phyloP scores from a whole-genome alignment of 305 asterid species.

The Stenogyne calaminthoides region DNA sequence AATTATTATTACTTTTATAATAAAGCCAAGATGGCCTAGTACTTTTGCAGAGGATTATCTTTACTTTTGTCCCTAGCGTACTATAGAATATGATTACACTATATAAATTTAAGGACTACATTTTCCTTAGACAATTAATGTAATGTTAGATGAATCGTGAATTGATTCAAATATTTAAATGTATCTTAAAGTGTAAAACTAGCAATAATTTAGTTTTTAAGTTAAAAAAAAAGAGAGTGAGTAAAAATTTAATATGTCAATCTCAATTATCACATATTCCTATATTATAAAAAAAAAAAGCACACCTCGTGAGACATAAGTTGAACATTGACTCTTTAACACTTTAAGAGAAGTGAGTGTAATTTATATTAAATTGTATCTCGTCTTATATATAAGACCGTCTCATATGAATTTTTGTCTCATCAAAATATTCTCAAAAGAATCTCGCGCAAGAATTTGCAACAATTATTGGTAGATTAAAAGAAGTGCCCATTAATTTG shows the following conservation, averaged over 20 bases:
- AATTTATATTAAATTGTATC: too few relatives aligned
- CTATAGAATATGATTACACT: not conserved
- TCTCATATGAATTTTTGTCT: too few relatives aligned
- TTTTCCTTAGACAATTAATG: not conserved
- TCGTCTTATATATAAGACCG: too few relatives aligned
- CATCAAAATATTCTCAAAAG: not conserved
- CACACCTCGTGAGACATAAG: too few relatives aligned
- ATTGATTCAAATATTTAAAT: not conserved
- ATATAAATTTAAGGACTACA: not conserved
- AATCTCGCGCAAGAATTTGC: too few relatives aligned
- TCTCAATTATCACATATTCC: not conserved
- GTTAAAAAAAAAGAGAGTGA: too few relatives aligned
- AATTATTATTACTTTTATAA: not conserved
- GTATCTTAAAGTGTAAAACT: not conserved
- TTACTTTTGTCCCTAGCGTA: not conserved
- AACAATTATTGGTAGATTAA: too few relatives aligned
- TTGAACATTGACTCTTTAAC: too few relatives aligned
- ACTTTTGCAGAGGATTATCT: not conserved
- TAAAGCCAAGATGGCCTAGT: not conserved
- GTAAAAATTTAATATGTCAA: not conserved
- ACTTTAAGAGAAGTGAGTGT: too few relatives aligned
- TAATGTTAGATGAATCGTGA: not conserved
- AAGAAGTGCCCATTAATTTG: too few relatives aligned
- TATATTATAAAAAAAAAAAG: not conserved
- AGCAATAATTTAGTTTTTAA: not conserved